phyloP scores from a whole-genome alignment of 2,329 filamentous ascomycete genomes.

The Colletotrichum orbiculare region DNA sequence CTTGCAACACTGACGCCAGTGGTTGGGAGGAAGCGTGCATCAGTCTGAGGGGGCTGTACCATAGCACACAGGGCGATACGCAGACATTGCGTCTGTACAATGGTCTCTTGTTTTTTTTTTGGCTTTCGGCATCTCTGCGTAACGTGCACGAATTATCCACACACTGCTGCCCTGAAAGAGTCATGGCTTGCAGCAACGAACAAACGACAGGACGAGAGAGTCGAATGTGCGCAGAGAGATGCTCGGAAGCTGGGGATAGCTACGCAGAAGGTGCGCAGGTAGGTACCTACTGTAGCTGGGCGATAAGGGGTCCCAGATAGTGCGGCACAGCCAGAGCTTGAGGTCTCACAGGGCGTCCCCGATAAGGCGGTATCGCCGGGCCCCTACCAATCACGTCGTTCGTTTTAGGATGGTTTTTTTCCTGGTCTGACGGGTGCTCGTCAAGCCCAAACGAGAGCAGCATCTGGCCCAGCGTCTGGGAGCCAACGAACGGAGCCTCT shows the following conservation, averaged over 20 bases:
- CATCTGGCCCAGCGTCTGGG: conserved; percentile 27
- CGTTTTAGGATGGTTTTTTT: background rate
- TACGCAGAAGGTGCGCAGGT: too few species aligned
- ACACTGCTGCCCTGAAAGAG: too few species aligned
- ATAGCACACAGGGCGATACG: conserved; percentile 10
- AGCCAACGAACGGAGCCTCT: conserved; percentile 28
- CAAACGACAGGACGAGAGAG: too few species aligned
- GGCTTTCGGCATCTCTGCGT: too few species aligned
- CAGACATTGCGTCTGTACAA: background rate
- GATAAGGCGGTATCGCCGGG: conserved; percentile 25
- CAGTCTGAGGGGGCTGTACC: too few species aligned
- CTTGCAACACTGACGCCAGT: conserved; percentile 22
- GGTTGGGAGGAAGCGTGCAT: conserved; percentile 4
- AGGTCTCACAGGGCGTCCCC: conserved; percentile 7
- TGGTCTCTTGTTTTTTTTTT: too few species aligned
- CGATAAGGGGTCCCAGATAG: conserved; percentile 26
- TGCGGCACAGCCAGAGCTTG: background rate
- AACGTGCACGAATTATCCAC: too few species aligned
- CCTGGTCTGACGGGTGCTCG: conserved; percentile 28
- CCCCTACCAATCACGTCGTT: conserved; percentile 25
- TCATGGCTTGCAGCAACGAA: too few species aligned
- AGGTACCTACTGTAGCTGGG: conserved; percentile 26
- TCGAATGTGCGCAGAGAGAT: too few species aligned
- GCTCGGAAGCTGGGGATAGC: too few species aligned
- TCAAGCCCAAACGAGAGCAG: conserved; percentile 33